Evolutionary conservation across 192 early-diverging fungal genomes (phyloP), one percentile per base, ranked within the genome.

Genomic region (Haplosporangium gracile): DNA sequence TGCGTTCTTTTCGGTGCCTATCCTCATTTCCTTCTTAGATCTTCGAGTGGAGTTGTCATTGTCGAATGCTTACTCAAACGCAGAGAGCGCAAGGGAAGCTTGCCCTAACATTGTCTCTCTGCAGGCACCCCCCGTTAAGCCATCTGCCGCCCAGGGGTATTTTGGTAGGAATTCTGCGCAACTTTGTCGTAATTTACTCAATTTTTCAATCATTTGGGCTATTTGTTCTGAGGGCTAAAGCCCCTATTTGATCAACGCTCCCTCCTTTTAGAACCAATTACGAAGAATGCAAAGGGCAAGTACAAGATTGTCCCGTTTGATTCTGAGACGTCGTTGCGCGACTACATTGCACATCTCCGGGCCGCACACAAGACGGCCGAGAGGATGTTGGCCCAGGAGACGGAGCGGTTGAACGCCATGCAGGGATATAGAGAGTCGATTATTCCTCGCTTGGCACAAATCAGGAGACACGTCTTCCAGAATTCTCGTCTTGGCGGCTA

Each of bases 401-500:
- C 78, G 11, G 74, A 80, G 36, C 74, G 83, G 2, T 40, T 85
- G 13, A 72, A 68, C 38, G 53, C 78, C 4, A 80, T 85, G 83
- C 57, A 73, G 32, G 20, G 11, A n/a, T 80, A 85, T 38, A 68
- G 83, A 5, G 83, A 85, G 45, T 76, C 83, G 1, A 85, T 85
- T 36, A 51, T 85, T 24, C 83, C 83, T 4, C 72, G 29, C 13
- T 43, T 85, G 8, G 74, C 83, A 2, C 76, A 71, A n/a, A 85
- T 80, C 60, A 74, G 83, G 32, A 70, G 83, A 51, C 83, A 80
- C 34, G 78, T 77, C 20, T 85, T 85, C 38, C 83, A 85, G 39
- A 77, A 85, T 22, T 85, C 74, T 8, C 69, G 78, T 32, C 40
- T 85, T 0, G 70, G 47, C 15, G 83, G 83, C 8, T 70, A 69